A percentile compares a stretch with the other conserved stretches of the same genome.
phyloP scores from a whole-genome alignment of 768 basidiomycete species.

The Kwoniella botswanensis region DNA sequence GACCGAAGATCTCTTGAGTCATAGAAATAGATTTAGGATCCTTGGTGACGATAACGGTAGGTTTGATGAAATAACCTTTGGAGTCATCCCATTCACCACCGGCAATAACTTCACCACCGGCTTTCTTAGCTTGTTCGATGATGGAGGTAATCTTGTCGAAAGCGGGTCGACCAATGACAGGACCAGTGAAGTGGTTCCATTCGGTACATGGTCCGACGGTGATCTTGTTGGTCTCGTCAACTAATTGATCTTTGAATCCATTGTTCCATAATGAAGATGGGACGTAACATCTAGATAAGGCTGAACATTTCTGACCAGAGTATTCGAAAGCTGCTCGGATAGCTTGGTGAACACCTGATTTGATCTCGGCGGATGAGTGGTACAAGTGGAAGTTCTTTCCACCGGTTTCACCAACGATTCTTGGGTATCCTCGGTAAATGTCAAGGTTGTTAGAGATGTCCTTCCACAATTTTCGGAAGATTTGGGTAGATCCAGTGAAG shows the following conservation, averaged over 20 bases:
- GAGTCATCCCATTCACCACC: constrained; percentile 83
- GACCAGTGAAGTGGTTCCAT: constrained; percentile 88
- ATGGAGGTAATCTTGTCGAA: constrained; percentile 85
- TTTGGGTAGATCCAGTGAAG: constrained; percentile 93
- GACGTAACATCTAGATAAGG: constrained; percentile 87
- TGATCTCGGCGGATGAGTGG: constrained; percentile 82
- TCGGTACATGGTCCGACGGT: constrained; percentile 78
- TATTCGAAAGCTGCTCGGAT: constrained; percentile 94
- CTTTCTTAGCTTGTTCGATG: constrained; percentile 81
- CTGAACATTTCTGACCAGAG: constrained; percentile 97
- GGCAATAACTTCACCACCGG: constrained; percentile 84
- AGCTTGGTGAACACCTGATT: constrained; percentile 86
- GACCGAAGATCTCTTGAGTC: constrained; percentile 95
- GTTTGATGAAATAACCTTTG: constrained; percentile 90
- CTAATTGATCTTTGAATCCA: constrained; percentile 81
- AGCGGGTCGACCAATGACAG: constrained; percentile 89
- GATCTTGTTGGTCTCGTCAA: constrained; percentile 79
- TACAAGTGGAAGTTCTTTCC: constrained; percentile 99
- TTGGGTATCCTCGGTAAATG: constrained; percentile 83
- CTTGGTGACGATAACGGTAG: constrained; percentile 89
- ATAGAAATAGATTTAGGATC: constrained; percentile 88
- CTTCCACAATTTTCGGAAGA: constrained; percentile 97
- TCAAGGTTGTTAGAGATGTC: constrained; percentile 88
- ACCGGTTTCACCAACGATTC: constrained; percentile 92
- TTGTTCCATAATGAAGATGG: constrained; percentile 80